Percentiles rank a stretch among this genome's conserved stretches.
Evolutionary conservation across 352 stramenopile species (phyloP).

Genomic region (Pythium myriotylum): DNA sequence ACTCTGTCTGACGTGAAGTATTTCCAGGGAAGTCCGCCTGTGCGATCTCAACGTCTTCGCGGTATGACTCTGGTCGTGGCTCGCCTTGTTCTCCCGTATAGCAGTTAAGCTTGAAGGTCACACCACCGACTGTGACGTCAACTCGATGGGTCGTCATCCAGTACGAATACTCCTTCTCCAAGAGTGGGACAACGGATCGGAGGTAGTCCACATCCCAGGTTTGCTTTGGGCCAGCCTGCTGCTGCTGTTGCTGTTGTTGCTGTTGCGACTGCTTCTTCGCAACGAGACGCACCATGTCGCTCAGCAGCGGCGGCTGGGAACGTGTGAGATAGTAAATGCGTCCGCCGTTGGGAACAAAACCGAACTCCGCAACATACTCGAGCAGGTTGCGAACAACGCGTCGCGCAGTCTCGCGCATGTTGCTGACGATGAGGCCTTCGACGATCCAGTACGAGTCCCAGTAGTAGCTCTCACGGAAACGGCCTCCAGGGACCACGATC

Average conservation of each 20-base stretch:
- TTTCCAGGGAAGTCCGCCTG: constrained; percentile 3
- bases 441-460: constrained; percentile 82
- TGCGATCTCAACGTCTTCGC: constrained; percentile 38
- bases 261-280: background rate
- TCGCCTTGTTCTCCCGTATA: constrained; percentile 26
- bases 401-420: constrained; percentile 45
- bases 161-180: constrained; percentile 46
- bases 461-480: constrained; percentile 76
- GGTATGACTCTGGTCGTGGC: constrained; percentile 61
- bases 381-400: constrained; percentile 58
- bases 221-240: background rate
- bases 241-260: background rate
- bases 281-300: constrained; percentile 39
- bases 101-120: constrained; percentile 37
- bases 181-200: constrained; percentile 15
- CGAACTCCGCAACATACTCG: constrained; percentile 48
- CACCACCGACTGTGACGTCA: constrained; percentile 15
- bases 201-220: constrained; percentile 31
- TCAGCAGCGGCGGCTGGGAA: constrained; percentile 62
- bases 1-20: background rate
- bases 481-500: constrained; percentile 48
- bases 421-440: constrained; percentile 47
- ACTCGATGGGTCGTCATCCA: constrained; percentile 37
- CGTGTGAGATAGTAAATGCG: constrained; percentile 68
- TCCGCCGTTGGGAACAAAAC: constrained; percentile 63